Evolutionary conservation across 768 basidiomycete species (phyloP), one percentile per base, ranked within the genome.

Genomic region (Mycena indigotica): DNA sequence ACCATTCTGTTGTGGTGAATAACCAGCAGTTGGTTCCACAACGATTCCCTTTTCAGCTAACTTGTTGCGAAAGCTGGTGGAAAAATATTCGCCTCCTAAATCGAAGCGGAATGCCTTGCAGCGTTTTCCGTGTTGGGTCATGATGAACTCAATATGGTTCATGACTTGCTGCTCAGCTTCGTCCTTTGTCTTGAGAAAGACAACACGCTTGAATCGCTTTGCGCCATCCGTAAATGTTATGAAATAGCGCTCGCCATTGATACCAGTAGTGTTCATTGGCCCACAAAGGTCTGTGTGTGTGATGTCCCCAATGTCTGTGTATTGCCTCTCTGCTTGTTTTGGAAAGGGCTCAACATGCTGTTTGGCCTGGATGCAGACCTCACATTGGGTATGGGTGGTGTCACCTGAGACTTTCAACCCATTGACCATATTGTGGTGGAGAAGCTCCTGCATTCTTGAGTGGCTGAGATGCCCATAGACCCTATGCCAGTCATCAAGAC

Each of bases 81-180:
- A 67, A 32, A 1, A 67, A 24, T 0, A 65, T 45, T 72, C 70
- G 2, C 66, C 65, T 2, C 72, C 72, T 12, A 67, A 50, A 48
- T 72, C 72, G 0, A 54, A 53, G 1, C 50, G 45, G 6, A 66
- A 35, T 1, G 41, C 25, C 26, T n/a, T 61, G 46, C 2, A 65
- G 13, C 2, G 17, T 2, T 0, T 19, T 4, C 1, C 29, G 4
- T 0, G 3, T 3, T 16, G 57, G 58, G 12, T 30, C 1, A 23
- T 3, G 2, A 60, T 44, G 28, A 54, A 57, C 26, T 57, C 19
- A 23, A 57, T 52, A 19, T 21, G 10, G 16, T 38, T 19, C 16
- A 50, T 32, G 25, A 60, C 48, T 32, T 12, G 21, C 19, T 24
- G 19, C 17, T 15, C 55, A 16, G 39, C 35, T 29, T 62, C 59